phyloP scores from a whole-genome alignment of 2,329 filamentous ascomycete species.

The Atkinsonella hypoxylon region DNA sequence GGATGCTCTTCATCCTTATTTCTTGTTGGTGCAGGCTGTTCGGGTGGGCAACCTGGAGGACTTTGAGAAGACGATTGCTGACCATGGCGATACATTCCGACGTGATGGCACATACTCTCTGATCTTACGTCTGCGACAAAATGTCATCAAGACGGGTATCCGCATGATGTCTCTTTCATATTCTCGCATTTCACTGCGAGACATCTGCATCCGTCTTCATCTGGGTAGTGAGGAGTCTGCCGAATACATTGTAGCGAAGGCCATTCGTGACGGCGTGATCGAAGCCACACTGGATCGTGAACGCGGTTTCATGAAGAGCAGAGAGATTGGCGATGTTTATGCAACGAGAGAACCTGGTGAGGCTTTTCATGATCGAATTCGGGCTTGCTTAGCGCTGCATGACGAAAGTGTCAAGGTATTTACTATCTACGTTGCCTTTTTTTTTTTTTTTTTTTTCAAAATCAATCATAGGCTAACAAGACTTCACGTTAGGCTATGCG shows the following conservation, averaged over 20 bases:
- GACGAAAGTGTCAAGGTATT: constrained; percentile 95
- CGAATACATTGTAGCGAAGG: constrained; percentile 98
- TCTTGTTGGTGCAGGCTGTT: constrained; percentile 86
- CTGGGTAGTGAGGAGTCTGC: constrained; percentile 93
- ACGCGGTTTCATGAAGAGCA: constrained; percentile 96
- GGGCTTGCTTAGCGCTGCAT: constrained; percentile 79
- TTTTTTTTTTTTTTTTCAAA: too few relatives aligned
- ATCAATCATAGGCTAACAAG: neutral
- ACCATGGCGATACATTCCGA: constrained; percentile 74
- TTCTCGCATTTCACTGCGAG: constrained; percentile 88
- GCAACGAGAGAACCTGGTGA: constrained; percentile 91
- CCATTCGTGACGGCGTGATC: constrained; percentile 93
- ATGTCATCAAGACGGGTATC: constrained; percentile 98
- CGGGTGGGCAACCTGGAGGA: constrained; percentile 92
- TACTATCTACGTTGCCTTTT: too few relatives aligned
- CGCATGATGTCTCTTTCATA: constrained; percentile 99
- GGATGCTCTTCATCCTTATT: constrained; percentile 80
- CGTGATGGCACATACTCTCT: constrained; percentile 92
- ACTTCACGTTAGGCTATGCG: constrained; percentile 64
- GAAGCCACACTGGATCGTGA: constrained; percentile 91
- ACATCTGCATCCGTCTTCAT: constrained; percentile 92
- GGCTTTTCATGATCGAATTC: constrained; percentile 94
- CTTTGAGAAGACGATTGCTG: constrained; percentile 76
- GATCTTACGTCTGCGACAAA: constrained; percentile 87
- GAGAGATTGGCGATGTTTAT: constrained; percentile 91